Base-by-base conservation (phyloP, 352 stramenopile genomes). In the Phytopythium mirpurense region DNA sequence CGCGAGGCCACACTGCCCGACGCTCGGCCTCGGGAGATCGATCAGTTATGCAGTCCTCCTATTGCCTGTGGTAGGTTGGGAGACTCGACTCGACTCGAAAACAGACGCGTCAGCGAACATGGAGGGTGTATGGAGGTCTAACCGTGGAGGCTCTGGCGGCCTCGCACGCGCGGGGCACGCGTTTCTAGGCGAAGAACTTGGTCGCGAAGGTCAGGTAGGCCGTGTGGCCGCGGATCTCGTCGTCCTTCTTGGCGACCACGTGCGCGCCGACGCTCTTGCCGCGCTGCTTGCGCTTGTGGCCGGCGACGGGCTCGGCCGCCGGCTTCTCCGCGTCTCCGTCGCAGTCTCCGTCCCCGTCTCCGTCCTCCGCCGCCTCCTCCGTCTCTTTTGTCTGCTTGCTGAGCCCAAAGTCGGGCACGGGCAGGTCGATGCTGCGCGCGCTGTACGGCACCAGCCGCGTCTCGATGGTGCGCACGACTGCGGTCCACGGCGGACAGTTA, bases 381-480 rank as follows among this genome's bases (percentile, higher is more conserved):
- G 56, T 36, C 1, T 54, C 36, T 36, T 51, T 62, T 2, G 32
- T 46, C 51, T 67, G 66, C 46, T 68, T 70, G 16, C 59, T 56
- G 44, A 80, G 74, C 21, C 78, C 80, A 73, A 93, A 90, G 54
- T 89, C 71, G 2, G 81, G 79, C 43, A 84, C 76, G 4, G 76
- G 83, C 47, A 92, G 54, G 42, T 88, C 70, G 44, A 90, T 81
- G 31, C 67, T 67, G 40, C 83, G 67, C 26, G 81, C 70, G 44
- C 72, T 85, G 70, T 88, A 90, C 38, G 83, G 79, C 59, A 96
- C 83, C 60, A 98, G 79, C 19, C 86, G 87, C 63, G 96, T 98
- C 67, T 98, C 94, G 43, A 98, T 96, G 49, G 83, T 93, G 14
- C 77, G 75, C 57, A 93, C 87, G 65, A 88, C 83, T 93, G 35